Evolutionary conservation across 129 eudicot genomes (phyloP).

Genomic region (Saposhnikovia divaricata): DNA sequence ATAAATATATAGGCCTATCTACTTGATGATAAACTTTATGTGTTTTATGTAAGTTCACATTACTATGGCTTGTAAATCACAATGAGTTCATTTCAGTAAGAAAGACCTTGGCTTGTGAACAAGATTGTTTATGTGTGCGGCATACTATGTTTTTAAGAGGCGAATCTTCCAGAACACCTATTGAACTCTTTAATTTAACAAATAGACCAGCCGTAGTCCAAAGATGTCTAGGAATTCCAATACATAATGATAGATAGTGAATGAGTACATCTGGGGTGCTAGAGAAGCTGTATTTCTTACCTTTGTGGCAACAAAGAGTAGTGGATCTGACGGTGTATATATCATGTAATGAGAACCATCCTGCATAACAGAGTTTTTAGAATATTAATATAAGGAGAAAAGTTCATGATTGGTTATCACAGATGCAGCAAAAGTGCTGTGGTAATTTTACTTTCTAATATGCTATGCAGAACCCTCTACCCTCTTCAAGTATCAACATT

Average conservation of each 20-base stretch:
- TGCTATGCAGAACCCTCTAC: background rate
- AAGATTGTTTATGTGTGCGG: too few species aligned
- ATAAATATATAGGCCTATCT: too few species aligned
- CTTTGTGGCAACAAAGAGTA: slow-evolving; percentile 82
- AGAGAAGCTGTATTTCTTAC: slow-evolving; percentile 25
- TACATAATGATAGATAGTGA: background rate
- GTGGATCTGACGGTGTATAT: slow-evolving; percentile 92
- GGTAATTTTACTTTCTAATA: background rate
- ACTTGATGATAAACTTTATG: too few species aligned
- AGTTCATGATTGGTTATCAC: background rate
- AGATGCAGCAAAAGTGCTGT: background rate
- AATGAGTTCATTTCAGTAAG: too few species aligned
- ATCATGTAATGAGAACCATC: slow-evolving; percentile 96
- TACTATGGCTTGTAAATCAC: too few species aligned
- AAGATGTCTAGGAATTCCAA: too few species aligned
- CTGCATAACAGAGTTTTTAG: slow-evolving; percentile 29
- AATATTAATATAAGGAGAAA: background rate
- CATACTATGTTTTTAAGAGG: too few species aligned
- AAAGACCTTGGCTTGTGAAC: too few species aligned
- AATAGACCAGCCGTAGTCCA: too few species aligned
- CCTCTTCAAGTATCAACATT: background rate
- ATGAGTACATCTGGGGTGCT: background rate
- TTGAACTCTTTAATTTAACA: too few species aligned
- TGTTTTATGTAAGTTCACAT: too few species aligned
- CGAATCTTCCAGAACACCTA: too few species aligned